A percentile compares a stretch with the other conserved stretches of the same genome.
Evolutionary conservation across 768 basidiomycete species (phyloP).

Genomic region (Tricholoma bakamatsutake): DNA sequence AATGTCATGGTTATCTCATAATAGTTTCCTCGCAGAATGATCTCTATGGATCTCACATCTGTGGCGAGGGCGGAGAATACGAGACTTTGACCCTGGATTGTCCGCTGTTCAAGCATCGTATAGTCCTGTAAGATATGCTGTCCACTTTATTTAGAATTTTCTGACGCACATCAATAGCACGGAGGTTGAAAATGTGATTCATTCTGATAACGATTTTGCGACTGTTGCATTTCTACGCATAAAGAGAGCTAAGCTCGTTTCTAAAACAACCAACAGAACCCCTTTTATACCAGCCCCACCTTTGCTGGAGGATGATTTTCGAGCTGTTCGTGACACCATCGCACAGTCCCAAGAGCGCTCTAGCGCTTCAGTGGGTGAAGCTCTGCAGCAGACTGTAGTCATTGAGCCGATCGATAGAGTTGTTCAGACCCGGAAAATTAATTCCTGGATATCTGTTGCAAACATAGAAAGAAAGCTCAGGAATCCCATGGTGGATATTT

Average conservation of each 20-base stretch:
- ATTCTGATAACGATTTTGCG: slow-evolving; percentile 77
- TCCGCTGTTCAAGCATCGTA: slow-evolving; percentile 76
- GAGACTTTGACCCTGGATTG: slow-evolving; percentile 90
- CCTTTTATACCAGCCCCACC: slow-evolving; percentile 37
- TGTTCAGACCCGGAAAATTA: slow-evolving; percentile 26
- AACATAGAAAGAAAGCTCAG: slow-evolving; percentile 39
- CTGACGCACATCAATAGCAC: slow-evolving; percentile 31
- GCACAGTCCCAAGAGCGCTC: slow-evolving; percentile 3
- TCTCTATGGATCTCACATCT: slow-evolving; percentile 86
- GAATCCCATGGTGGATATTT: slow-evolving; percentile 16
- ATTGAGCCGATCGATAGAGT: background rate
- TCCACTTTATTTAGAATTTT: background rate
- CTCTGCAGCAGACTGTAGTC: background rate
- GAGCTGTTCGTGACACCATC: slow-evolving; percentile 20
- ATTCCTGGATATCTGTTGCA: slow-evolving; percentile 65
- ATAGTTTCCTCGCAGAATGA: slow-evolving; percentile 46
- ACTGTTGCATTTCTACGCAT: slow-evolving; percentile 90
- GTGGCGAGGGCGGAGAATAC: slow-evolving; percentile 98
- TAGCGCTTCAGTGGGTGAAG: background rate
- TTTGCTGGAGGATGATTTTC: slow-evolving; percentile 43
- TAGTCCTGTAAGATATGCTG: slow-evolving; percentile 52
- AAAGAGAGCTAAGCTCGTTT: slow-evolving; percentile 55
- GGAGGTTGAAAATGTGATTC: slow-evolving; percentile 66
- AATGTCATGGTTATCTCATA: background rate
- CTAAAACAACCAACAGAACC: slow-evolving; percentile 33